These are phyloP conservation scores for Fusarium sp. DNA, from an alignment of 2,329 filamentous ascomycete genomes.

Conservation along the genomic window DNA sequence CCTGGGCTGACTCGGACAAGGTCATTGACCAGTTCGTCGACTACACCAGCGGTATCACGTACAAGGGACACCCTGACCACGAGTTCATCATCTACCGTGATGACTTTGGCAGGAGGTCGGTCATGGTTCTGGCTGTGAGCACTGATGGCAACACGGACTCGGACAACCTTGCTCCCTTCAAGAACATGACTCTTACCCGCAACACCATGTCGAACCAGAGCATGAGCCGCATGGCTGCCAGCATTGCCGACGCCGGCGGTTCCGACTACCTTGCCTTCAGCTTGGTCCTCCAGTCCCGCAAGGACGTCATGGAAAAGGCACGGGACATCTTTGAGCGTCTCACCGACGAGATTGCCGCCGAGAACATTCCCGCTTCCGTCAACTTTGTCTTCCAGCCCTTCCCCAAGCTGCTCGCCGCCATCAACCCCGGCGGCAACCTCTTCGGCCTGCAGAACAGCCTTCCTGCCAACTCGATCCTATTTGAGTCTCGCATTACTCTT, in stretches of 20 bases:
- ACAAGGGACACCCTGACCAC: neutral
- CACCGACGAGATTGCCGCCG: neutral
- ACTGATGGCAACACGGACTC: neutral
- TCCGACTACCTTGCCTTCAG: neutral
- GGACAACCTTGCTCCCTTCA: neutral
- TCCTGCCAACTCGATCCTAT: neutral
- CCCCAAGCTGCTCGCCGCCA: neutral
- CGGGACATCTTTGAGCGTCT: neutral
- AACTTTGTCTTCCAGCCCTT: slow-evolving; percentile 8
- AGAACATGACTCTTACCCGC: neutral
- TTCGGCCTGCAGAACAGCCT: neutral
- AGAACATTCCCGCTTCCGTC: neutral
- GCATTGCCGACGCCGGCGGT: neutral
- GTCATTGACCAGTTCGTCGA: neutral
- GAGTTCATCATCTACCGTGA: neutral
- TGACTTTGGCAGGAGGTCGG: neutral
- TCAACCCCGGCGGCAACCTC: neutral
- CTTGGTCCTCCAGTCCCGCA: neutral
- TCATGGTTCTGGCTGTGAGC: slow-evolving; percentile 4
- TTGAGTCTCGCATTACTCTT: neutral
- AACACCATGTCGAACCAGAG: neutral
- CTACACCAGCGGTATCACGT: neutral
- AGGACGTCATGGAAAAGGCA: neutral
- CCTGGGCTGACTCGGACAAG: neutral
- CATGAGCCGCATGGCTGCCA: neutral